phyloP scores from a whole-genome alignment of 768 basidiomycete genomes.

The Mycena metata region DNA sequence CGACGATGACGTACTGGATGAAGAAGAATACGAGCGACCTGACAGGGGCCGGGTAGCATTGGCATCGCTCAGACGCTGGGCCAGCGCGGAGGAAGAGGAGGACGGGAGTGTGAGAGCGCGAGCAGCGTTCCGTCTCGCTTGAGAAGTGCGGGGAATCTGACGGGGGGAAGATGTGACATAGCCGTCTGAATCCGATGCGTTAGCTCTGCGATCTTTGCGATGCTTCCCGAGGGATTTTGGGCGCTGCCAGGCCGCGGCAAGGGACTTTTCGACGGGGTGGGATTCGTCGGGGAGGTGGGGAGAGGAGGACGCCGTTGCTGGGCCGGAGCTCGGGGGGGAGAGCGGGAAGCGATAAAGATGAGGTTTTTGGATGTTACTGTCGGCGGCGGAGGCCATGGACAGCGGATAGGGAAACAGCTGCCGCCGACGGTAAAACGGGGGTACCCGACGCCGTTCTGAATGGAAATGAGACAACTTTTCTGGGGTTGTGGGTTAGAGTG shows the following conservation, averaged over 20 bases:
- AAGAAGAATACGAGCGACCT: slow-evolving; percentile 53
- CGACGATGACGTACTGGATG: slow-evolving; percentile 51
- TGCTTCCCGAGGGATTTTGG: slow-evolving; percentile 43
- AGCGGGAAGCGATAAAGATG: slow-evolving; percentile 56
- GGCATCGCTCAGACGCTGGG: slow-evolving; percentile 44
- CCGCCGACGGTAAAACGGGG: slow-evolving; percentile 2
- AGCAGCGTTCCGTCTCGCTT: slow-evolving; percentile 47
- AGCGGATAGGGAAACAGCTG: slow-evolving; percentile 4
- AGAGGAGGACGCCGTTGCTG: slow-evolving; percentile 56
- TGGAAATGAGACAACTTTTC: not conserved
- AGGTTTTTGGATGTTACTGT: slow-evolving; percentile 42
- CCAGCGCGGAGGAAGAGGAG: slow-evolving; percentile 46
- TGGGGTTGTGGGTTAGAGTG: too few relatives aligned
- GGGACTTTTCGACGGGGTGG: slow-evolving; percentile 42
- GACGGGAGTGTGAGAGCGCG: slow-evolving; percentile 57
- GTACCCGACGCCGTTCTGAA: slow-evolving; percentile 5
- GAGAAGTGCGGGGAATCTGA: slow-evolving; percentile 41
- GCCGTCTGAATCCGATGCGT: slow-evolving; percentile 59
- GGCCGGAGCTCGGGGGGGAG: slow-evolving; percentile 62
- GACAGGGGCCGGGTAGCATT: slow-evolving; percentile 50
- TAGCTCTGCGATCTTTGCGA: slow-evolving; percentile 42
- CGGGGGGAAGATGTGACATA: slow-evolving; percentile 55
- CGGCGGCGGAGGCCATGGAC: slow-evolving; percentile 43
- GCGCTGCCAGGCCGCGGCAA: slow-evolving; percentile 37
- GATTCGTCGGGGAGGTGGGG: slow-evolving; percentile 47